A percentile compares a stretch with the other conserved stretches of the same genome.
Evolutionary conservation across 768 basidiomycete genomes (phyloP).

Genomic region (Boletus sensibilis): DNA sequence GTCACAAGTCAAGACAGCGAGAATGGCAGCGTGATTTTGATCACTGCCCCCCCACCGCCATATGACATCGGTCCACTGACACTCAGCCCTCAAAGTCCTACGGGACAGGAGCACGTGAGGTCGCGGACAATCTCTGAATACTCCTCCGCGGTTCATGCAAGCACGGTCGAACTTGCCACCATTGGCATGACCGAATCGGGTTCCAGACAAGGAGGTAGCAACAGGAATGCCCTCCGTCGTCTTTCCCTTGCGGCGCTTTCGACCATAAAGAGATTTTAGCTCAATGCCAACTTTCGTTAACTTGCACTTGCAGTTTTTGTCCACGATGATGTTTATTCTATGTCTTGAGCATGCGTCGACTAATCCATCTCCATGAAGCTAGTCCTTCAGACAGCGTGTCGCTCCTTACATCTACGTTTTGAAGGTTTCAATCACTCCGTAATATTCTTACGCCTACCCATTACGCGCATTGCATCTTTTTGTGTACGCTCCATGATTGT

Average conservation of each 20-base stretch:
- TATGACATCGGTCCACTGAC: conserved; percentile 16
- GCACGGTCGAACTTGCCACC: conserved; percentile 8
- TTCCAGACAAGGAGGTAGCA: conserved; percentile 16
- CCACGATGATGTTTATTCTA: conserved; percentile 1
- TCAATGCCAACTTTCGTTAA: neutral
- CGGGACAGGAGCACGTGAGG: conserved; percentile 10
- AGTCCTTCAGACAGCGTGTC: conserved; percentile 2
- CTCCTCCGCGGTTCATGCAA: conserved; percentile 21
- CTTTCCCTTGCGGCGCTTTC: conserved; percentile 34
- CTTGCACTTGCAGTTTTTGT: conserved; percentile 3
- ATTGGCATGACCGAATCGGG: conserved; percentile 6
- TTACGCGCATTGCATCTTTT: neutral
- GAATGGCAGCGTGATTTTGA: conserved; percentile 31
- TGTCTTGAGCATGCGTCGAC: conserved; percentile 3
- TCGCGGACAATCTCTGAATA: conserved; percentile 24
- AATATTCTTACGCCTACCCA: neutral
- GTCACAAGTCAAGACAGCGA: conserved; percentile 30
- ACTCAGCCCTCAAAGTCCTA: conserved; percentile 4
- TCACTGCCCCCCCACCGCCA: conserved; percentile 30
- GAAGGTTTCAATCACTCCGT: neutral
- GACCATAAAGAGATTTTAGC: conserved; percentile 27
- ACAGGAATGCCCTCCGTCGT: conserved; percentile 27
- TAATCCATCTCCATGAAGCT: neutral
- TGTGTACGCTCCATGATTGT: neutral
- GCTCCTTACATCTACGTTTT: conserved; percentile 6